Conservation (phyloP, 1,139 yeast species). For the Geotrichum reessii region DNA sequence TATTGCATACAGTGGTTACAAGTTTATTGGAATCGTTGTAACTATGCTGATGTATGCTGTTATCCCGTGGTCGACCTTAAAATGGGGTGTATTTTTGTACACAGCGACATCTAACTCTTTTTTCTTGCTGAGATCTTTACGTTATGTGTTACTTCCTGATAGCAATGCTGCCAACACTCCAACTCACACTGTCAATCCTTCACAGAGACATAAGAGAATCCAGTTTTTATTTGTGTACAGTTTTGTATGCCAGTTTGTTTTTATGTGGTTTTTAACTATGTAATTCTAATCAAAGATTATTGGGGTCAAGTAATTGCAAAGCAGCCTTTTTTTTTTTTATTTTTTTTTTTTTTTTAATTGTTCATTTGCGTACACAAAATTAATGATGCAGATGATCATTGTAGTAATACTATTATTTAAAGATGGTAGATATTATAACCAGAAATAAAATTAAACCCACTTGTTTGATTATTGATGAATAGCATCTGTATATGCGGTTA, state of each 20-base stretch:
- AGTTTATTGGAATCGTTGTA: slow-evolving; percentile 58
- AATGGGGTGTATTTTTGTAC: slow-evolving; percentile 40
- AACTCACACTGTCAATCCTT: slow-evolving; percentile 39
- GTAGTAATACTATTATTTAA: neutral
- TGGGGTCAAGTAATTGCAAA: neutral
- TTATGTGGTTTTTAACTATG: slow-evolving; percentile 47
- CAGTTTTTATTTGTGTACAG: slow-evolving; percentile 84
- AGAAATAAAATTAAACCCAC: neutral
- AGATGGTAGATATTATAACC: too few relatives aligned
- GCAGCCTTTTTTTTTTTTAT: too few relatives aligned
- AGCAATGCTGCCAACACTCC: slow-evolving; percentile 27
- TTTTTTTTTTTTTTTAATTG: neutral
- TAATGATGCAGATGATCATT: too few relatives aligned
- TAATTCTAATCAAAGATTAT: neutral
- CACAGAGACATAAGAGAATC: slow-evolving; percentile 74
- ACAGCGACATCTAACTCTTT: slow-evolving; percentile 40
- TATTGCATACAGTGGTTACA: slow-evolving; percentile 88
- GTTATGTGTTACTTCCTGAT: slow-evolving; percentile 63
- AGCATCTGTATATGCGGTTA: slow-evolving; percentile 16
- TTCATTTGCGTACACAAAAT: too few relatives aligned
- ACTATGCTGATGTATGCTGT: slow-evolving; percentile 38
- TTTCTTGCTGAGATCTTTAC: slow-evolving; percentile 67
- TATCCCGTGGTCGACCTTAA: slow-evolving; percentile 43
- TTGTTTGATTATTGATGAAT: neutral
- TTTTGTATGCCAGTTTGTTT: slow-evolving; percentile 66